Conservation (phyloP, 1,284 basidiomycete genomes). For the Ustilago cynodontis region DNA sequence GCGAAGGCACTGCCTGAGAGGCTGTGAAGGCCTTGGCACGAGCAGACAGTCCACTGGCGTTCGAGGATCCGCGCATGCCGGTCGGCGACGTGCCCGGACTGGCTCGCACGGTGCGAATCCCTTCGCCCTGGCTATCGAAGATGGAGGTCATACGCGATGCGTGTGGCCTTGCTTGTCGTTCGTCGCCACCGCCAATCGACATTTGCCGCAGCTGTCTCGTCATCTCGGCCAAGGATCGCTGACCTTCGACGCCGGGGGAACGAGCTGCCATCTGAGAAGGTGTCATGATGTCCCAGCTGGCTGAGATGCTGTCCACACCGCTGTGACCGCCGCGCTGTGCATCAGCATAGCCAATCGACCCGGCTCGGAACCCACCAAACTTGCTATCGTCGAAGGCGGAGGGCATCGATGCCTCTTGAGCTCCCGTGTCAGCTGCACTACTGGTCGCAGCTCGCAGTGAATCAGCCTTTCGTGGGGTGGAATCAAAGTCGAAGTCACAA, state of each 20-base stretch:
- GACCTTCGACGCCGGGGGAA: conserved; percentile 32
- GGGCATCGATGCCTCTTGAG: conserved; percentile 57
- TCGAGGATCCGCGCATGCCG: conserved; percentile 12
- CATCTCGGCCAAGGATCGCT: conserved; percentile 40
- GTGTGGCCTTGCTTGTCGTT: conserved; percentile 4
- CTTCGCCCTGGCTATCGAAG: conserved; percentile 38
- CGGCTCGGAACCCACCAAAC: conserved; percentile 18
- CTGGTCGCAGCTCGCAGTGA: conserved; percentile 23
- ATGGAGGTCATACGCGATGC: conserved; percentile 12
- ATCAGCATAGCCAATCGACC: conserved; percentile 24
- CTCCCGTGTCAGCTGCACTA: conserved; percentile 29
- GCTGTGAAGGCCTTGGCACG: conserved; percentile 39
- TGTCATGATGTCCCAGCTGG: conserved; percentile 47
- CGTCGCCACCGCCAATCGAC: conserved; percentile 36
- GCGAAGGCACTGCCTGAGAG: conserved; percentile 18
- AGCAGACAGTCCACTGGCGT: conserved; percentile 28
- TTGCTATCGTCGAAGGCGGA: conserved; percentile 35
- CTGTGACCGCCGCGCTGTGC: conserved; percentile 8
- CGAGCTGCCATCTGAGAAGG: conserved; percentile 33
- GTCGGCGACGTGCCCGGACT: conserved; percentile 48
- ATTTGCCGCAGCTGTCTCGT: conserved; percentile 44
- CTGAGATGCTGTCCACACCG: conserved; percentile 45
- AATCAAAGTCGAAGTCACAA: conserved; percentile 37
- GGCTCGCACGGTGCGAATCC: conserved; percentile 42
- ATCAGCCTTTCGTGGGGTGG: conserved; percentile 6